phyloP scores from a whole-genome alignment of 2,329 filamentous ascomycete genomes.

The Epichloe amarillans region DNA sequence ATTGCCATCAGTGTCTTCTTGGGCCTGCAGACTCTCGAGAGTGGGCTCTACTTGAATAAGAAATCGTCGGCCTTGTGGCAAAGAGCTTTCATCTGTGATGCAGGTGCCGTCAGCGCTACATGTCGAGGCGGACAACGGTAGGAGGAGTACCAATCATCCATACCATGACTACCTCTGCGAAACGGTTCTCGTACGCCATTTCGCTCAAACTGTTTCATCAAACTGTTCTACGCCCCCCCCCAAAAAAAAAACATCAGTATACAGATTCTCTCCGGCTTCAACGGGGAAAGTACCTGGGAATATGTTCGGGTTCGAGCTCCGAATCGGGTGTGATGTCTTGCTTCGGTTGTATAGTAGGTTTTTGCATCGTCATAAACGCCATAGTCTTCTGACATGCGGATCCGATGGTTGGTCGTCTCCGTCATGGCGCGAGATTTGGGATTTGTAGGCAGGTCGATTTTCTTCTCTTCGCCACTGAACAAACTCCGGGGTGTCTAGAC shows the following conservation, averaged over 20 bases:
- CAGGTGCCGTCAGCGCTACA: neutral
- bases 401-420: slow-evolving; percentile 15
- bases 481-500: neutral
- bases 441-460: neutral
- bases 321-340: slow-evolving; percentile 35
- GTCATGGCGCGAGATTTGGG: slow-evolving; percentile 13
- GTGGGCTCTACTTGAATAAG: slow-evolving; percentile 78
- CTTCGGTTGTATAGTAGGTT: slow-evolving; percentile 45
- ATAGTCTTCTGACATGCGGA: slow-evolving; percentile 31
- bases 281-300: slow-evolving; percentile 32
- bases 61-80: slow-evolving; percentile 58
- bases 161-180: slow-evolving; percentile 46
- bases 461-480: neutral
- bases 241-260: slow-evolving; percentile 17
- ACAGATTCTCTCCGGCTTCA: neutral
- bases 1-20: slow-evolving; percentile 89
- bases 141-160: slow-evolving; percentile 8
- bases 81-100: slow-evolving; percentile 54
- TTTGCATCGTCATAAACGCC: slow-evolving; percentile 42
- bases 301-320: slow-evolving; percentile 42
- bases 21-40: slow-evolving; percentile 60
- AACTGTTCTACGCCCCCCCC: slow-evolving; percentile 37
- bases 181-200: slow-evolving; percentile 40
- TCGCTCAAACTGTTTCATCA: slow-evolving; percentile 39
- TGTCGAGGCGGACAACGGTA: neutral